Evolutionary conservation across 1,139 yeast species (phyloP).

Genomic region (Magnusiomyces clavatus): DNA sequence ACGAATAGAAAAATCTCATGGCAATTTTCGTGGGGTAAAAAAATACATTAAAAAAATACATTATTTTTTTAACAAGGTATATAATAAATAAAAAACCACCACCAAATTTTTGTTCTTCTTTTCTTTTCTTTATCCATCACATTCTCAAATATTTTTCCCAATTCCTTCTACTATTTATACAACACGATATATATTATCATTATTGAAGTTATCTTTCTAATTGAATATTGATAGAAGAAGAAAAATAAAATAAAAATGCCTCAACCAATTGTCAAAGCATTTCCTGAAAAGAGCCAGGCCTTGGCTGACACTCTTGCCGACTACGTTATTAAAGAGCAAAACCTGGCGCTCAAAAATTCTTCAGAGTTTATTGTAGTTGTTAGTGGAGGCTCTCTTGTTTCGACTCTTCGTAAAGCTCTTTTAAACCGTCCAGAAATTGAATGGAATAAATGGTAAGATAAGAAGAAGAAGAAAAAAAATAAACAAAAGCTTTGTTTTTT

Average conservation of each 20-base stretch:
- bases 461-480: too few species aligned
- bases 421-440: conserved; percentile 48
- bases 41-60: too few species aligned
- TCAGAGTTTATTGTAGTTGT: conserved; percentile 61
- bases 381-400: conserved; percentile 85
- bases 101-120: not conserved
- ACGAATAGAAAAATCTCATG: not conserved
- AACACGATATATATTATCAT: not conserved
- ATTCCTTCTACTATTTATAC: conserved; percentile 57
- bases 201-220: not conserved
- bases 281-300: conserved; percentile 19
- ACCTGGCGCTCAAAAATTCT: conserved; percentile 42
- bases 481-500: too few species aligned
- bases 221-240: not conserved
- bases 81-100: not conserved
- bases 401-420: conserved; percentile 63
- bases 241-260: conserved; percentile 15
- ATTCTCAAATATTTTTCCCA: conserved; percentile 39
- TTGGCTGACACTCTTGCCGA: conserved; percentile 69
- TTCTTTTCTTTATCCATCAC: not conserved
- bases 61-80: too few species aligned
- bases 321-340: conserved; percentile 75
- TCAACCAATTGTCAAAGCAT: conserved; percentile 21
- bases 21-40: not conserved
- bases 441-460: conserved; percentile 56